phyloP scores from a whole-genome alignment of 768 basidiomycete species.

The Podaxis sp. region DNA sequence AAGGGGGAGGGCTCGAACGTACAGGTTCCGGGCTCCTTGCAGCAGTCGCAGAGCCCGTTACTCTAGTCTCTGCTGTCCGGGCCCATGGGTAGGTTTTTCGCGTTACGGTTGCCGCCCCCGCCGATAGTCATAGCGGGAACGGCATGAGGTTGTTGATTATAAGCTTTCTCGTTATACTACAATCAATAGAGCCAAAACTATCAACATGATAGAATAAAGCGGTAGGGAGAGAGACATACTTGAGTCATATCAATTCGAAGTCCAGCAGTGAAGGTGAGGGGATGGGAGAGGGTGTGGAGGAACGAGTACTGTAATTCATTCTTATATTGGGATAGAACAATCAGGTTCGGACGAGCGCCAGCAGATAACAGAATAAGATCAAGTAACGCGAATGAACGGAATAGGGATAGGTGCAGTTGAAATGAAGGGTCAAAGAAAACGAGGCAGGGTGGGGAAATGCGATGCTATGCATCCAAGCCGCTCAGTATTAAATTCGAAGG shows the following conservation, averaged over 20 bases:
- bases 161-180: not conserved
- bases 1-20: conserved; percentile 13
- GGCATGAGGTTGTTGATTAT: conserved; percentile 6
- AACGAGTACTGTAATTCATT: not conserved
- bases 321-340: not conserved
- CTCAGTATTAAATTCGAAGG: not conserved
- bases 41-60: conserved; percentile 31
- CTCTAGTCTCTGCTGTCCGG: conserved; percentile 38
- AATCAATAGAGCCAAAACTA: not conserved
- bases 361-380: not conserved
- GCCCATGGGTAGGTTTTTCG: conserved; percentile 31
- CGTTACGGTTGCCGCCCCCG: conserved; percentile 34
- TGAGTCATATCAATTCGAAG: not conserved
- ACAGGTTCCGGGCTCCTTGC: conserved; percentile 32
- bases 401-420: not conserved
- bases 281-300: not conserved
- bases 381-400: too few relatives aligned
- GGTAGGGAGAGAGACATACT: not conserved
- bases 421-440: not conserved
- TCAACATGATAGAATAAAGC: not conserved
- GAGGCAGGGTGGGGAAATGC: not conserved
- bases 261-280: not conserved
- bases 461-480: not conserved
- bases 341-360: not conserved
- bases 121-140: conserved; percentile 25